Base-by-base conservation (phyloP, 1,139 yeast species). In the Nakaseomyces bracarensis region DNA sequence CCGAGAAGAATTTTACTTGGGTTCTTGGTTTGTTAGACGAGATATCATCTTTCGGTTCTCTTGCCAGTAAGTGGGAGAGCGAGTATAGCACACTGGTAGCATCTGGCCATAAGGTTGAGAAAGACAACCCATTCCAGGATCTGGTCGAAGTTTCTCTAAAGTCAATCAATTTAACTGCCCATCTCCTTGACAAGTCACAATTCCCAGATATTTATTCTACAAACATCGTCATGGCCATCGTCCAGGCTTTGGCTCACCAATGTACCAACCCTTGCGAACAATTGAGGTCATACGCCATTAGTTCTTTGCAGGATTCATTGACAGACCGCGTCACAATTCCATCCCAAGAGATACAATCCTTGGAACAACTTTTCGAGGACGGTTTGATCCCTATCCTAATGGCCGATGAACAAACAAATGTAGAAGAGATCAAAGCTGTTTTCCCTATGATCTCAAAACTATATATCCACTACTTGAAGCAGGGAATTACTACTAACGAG, bases 241-340 rank as follows among this genome's bases (percentile, higher is more conserved):
- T 81, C 23, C 91, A 84, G 57, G 91, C 93, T 0, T 69, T 87
- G 45, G 86, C 93, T 0, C 89, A 82, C 53, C 96, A 87, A 61
- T 84, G 96, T 58, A 74, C 83, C 59, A 87, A 86, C 54, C 95
- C 95, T 8, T 84, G 95, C 58, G 71, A 85, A 28, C 87, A 82
- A 56, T 69, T 87, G 10, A 69, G 96, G 37, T 64, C 72, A 0
- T 75, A 69, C 59, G 91, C 95, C 0, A 60, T 82, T 45, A 65
- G 71, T 44, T 57, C 73, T 14, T 65, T 87, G 53, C 77, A 77
- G 52, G 57, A 65, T 44, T 57, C 74, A 50, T 73, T 48, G 52
- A 79, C 54, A 49, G 52, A 48, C 23, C 46, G 71, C 0, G 53
- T 68, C 43, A 57, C 49, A 9, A 48, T 53, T 3, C 51, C 53